Evolutionary conservation across 2,329 filamentous ascomycete genomes (phyloP).

Genomic region (Alternaria gaisen): DNA sequence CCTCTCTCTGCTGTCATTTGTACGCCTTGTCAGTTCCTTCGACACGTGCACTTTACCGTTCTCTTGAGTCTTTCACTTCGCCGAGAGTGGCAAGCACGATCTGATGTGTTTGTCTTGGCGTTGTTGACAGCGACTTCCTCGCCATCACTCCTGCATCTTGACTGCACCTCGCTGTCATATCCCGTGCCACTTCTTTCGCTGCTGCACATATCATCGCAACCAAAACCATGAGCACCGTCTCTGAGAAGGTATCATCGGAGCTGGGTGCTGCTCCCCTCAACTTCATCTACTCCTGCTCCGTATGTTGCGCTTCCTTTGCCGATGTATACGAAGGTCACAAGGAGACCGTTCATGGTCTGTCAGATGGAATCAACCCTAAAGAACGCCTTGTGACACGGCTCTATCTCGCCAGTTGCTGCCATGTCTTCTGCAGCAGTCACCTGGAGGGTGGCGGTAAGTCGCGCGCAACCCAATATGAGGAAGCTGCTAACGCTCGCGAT

Average conservation of each 20-base stretch:
- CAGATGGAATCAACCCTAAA: slow-evolving; percentile 47
- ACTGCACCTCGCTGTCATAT: slow-evolving; percentile 8
- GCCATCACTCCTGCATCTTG: slow-evolving; percentile 1
- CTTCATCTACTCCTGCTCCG: slow-evolving; percentile 59
- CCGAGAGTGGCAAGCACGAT: slow-evolving; percentile 15
- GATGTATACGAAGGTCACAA: slow-evolving; percentile 55
- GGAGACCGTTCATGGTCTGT: slow-evolving; percentile 50
- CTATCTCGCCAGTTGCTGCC: slow-evolving; percentile 60
- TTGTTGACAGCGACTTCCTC: slow-evolving; percentile 25
- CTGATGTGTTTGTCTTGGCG: slow-evolving; percentile 27
- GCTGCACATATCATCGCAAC: neutral
- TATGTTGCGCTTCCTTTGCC: slow-evolving; percentile 57
- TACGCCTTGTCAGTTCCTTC: neutral
- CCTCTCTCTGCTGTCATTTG: neutral
- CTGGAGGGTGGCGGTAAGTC: slow-evolving; percentile 58
- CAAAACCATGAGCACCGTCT: slow-evolving; percentile 22
- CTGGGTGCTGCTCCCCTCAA: slow-evolving; percentile 51
- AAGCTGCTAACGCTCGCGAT: slow-evolving; percentile 3
- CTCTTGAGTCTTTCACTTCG: neutral
- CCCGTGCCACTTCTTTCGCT: slow-evolving; percentile 3
- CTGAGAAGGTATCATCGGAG: slow-evolving; percentile 19
- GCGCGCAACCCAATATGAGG: neutral
- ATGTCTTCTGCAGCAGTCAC: slow-evolving; percentile 60
- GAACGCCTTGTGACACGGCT: slow-evolving; percentile 55
- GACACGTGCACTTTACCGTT: neutral